A percentile compares a stretch with the other conserved stretches of the same genome.
phyloP scores from a whole-genome alignment of 1,139 yeast genomes.

The Suhomyces taliae region DNA sequence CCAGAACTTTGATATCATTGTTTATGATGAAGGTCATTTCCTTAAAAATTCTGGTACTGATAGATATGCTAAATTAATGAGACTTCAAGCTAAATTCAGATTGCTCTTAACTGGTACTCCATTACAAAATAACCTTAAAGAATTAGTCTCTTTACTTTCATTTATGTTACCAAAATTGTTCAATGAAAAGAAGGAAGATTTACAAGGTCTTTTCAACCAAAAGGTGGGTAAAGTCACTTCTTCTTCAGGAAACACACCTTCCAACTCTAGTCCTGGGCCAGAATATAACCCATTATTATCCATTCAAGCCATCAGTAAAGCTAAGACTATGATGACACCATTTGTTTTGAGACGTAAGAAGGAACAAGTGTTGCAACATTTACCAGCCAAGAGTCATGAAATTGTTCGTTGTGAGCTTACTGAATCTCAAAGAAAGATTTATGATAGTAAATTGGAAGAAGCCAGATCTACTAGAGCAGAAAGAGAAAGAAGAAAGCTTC shows the following conservation, averaged over 20 bases:
- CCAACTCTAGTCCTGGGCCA: constrained; percentile 10
- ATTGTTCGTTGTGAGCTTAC: constrained; percentile 66
- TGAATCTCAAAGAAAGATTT: constrained; percentile 57
- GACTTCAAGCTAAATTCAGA: constrained; percentile 75
- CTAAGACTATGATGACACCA: constrained; percentile 98
- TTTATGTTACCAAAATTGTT: constrained; percentile 87
- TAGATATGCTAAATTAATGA: constrained; percentile 83
- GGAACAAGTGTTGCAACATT: constrained; percentile 83
- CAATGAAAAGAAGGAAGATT: constrained; percentile 76
- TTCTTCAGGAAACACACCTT: constrained; percentile 7
- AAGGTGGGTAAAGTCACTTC: constrained; percentile 58
- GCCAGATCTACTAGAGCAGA: constrained; percentile 48
- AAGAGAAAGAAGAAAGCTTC: constrained; percentile 49
- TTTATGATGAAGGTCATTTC: constrained; percentile 97
- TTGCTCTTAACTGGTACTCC: constrained; percentile 95
- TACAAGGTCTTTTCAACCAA: constrained; percentile 80
- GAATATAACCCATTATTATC: constrained; percentile 80
- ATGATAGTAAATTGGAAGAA: constrained; percentile 53
- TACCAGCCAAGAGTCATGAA: constrained; percentile 73
- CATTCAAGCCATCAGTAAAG: constrained; percentile 86
- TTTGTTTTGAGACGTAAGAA: constrained; percentile 90
- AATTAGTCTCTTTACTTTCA: constrained; percentile 82
- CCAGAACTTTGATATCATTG: constrained; percentile 79
- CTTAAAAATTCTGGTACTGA: constrained; percentile 87
- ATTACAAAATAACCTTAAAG: constrained; percentile 86